Conservation (phyloP, 306 rosid genomes). For the Cucumis sativus region DNA sequence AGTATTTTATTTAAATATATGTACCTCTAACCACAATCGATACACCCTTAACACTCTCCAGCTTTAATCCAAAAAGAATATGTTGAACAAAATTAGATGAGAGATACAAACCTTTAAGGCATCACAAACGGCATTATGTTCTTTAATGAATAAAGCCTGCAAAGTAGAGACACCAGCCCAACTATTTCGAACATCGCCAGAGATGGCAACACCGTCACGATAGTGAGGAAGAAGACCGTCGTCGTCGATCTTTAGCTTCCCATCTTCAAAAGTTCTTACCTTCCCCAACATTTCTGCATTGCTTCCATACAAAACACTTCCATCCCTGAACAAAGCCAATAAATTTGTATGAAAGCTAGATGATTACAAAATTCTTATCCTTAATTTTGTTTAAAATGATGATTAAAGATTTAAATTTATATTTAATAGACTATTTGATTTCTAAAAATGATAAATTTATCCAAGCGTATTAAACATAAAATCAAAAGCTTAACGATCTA, state of each 20-base stretch:
- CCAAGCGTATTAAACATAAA: too few species aligned
- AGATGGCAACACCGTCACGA: constrained; percentile 43
- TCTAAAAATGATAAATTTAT: too few species aligned
- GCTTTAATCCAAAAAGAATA: too few species aligned
- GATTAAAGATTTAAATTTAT: too few species aligned
- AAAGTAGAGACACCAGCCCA: constrained; percentile 62
- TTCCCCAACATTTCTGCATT: constrained; percentile 29
- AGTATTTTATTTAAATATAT: too few species aligned
- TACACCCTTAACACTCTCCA: too few species aligned
- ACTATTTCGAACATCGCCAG: constrained; percentile 59
- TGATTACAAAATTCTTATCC: background rate
- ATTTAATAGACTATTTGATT: too few species aligned
- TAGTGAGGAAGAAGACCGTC: constrained; percentile 55
- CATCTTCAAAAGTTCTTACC: constrained; percentile 53
- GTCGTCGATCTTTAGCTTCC: constrained; percentile 43
- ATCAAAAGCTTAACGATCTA: too few species aligned
- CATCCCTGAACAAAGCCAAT: constrained; percentile 36
- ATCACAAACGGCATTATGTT: constrained; percentile 61
- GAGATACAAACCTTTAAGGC: constrained; percentile 25
- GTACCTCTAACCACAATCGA: too few species aligned
- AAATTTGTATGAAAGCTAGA: too few species aligned
- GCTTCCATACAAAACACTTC: constrained; percentile 61
- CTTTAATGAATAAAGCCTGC: constrained; percentile 52
- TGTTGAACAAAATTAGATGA: too few species aligned
- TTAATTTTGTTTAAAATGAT: too few species aligned